Percentiles rank a stretch among this genome's conserved stretches.
These are phyloP conservation scores for Pugionium dolabratum DNA, from an alignment of 345 rosid genomes.

Conservation along the genomic window DNA sequence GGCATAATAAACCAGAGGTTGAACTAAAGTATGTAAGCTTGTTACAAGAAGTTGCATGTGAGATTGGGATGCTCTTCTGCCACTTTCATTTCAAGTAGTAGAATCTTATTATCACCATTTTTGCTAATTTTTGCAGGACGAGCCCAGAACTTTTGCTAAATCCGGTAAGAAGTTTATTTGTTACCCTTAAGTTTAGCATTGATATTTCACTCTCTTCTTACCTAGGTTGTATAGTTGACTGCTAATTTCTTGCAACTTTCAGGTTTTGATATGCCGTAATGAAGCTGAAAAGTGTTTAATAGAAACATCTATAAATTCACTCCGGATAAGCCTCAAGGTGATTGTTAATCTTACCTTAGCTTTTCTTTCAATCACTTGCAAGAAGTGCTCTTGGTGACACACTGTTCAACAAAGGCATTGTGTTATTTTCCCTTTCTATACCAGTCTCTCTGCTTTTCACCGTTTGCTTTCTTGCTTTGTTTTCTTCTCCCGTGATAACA, in stretches of 20 bases:
- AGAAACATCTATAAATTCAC: constrained; percentile 93
- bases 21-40: constrained; percentile 84
- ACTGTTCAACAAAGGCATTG: background rate
- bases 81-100: constrained; percentile 18
- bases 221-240: constrained; percentile 18
- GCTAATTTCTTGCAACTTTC: constrained; percentile 23
- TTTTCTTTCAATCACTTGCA: background rate
- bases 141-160: constrained; percentile 90
- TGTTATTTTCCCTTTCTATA: background rate
- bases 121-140: constrained; percentile 61
- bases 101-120: constrained; percentile 30
- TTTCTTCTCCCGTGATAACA: background rate
- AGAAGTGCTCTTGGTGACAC: background rate
- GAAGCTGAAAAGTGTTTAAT: constrained; percentile 96
- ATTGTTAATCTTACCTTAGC: constrained; percentile 23
- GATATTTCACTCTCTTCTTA: constrained; percentile 8
- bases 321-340: constrained; percentile 96
- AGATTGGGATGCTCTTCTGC: constrained; percentile 29
- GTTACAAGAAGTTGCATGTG: constrained; percentile 35
- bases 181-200: background rate
- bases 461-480: background rate
- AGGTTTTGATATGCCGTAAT: constrained; percentile 93
- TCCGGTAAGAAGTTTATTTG: constrained; percentile 62
- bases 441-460: constrained; percentile 4
- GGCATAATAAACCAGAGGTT: constrained; percentile 99